Percentiles rank a stretch among this genome's conserved stretches.
phyloP scores from a whole-genome alignment of 78 protist genomes.

The Dictyostelium purpureum region DNA sequence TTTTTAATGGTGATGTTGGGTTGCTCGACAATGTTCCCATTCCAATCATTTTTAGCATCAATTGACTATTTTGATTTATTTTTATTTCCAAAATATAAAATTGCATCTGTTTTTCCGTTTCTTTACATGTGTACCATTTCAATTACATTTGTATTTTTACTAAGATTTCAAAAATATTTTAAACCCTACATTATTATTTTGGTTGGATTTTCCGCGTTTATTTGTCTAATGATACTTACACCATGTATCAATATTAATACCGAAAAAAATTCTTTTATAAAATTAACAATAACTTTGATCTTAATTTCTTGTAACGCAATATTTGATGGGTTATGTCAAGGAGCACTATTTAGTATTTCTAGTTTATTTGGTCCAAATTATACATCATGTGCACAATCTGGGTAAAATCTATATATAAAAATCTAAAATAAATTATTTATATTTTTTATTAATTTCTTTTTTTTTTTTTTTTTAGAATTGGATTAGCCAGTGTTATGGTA shows the following conservation, averaged over 20 bases:
- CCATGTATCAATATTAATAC: constrained; percentile 4
- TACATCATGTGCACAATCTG: constrained; percentile 19
- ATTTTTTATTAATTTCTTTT: no score
- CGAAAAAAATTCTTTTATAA: neutral
- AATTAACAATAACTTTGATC: neutral
- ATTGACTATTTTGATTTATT: constrained; percentile 17
- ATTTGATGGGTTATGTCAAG: constrained; percentile 56
- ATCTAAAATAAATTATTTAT: no score
- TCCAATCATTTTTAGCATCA: constrained; percentile 20
- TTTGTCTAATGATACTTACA: neutral
- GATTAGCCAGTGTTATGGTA: constrained; percentile 45
- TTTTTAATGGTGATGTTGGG: constrained; percentile 27
- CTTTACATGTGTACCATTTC: constrained; percentile 32
- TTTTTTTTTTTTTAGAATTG: no score
- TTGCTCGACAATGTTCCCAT: constrained; percentile 29
- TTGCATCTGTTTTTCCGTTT: constrained; percentile 36
- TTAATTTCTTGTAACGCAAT: constrained; percentile 9
- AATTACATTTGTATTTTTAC: constrained; percentile 7
- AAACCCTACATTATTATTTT: neutral
- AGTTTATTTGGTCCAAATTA: constrained; percentile 47
- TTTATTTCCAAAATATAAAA: constrained; percentile 32
- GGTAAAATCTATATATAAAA: no score
- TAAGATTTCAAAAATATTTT: constrained; percentile 29
- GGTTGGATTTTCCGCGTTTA: constrained; percentile 19
- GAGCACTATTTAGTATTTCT: constrained; percentile 31